Base-by-base conservation (phyloP, 306 rosid genomes). In the Cicer pinnatifidum region DNA sequence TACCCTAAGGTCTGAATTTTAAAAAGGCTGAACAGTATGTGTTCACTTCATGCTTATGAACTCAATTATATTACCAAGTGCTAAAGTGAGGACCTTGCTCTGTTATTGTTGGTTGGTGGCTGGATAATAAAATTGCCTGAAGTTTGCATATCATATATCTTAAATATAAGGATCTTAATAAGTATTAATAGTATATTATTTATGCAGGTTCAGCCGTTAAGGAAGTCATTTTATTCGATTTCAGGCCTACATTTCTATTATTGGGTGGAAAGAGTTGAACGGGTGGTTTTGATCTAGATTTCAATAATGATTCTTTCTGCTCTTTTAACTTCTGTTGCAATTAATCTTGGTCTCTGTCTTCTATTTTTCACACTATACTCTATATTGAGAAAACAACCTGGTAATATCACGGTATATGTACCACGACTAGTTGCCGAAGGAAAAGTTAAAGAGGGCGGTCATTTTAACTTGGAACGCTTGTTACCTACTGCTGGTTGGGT, bases 401-500 rank as follows among this genome's bases (percentile, higher is more conserved):
- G 80, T 51, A 85, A 87, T 77, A 74, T 84, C 74, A 11, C 76
- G 50, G 91, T 92, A 39, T 92, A 92, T 45, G 83, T 69, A 9
- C 94, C 97, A 0, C 94, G 97, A 45, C 50, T 80, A 69, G 82
- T 90, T 53, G 83, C 86, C 15, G 73, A 86, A 71, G 86, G 82
- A 53, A 71, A 79, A 47, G 70, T 73, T 13, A 82, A 68, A 71
- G 83, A 58, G 51, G 73, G 77, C 10, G 82, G 77, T 62, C 69
- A 46, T 0, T 92, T 90, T 88, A 85, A 83, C 84, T 83, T 92
- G 82, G 94, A 90, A 62, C 80, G 89, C 61, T 39, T 92, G 28
- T 45, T 92, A 67, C 97, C 97, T 1, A 84, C 92, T 70, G 81
- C 89, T 41, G 87, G 96, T 52, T 92, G 97, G 97, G 85, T 92